Evolutionary conservation across 202 grass and related monocot genomes (phyloP), one percentile per base, ranked within the genome.

Genomic region (Musa balbisiana): DNA sequence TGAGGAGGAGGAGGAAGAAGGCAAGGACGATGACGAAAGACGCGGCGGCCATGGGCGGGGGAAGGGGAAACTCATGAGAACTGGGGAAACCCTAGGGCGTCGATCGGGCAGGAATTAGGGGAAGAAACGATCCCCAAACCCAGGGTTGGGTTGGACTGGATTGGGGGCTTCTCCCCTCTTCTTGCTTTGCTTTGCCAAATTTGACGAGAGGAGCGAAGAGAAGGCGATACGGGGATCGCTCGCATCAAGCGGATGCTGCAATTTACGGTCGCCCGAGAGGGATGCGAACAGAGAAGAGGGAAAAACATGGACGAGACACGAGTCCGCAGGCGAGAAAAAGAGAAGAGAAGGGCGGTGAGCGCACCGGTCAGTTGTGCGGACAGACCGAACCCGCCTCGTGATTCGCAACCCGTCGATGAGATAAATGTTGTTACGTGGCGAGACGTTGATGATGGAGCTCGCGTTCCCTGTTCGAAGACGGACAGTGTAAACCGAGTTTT

Each of bases 51-150:
- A 79, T 79, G 52, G 77, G n/a, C 52, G 53, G 66, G 51, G 21
- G 62, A 22, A 67, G 76, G 52, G n/a, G 76, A 65, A 69, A 69
- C 76, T 79, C 77, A 79, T 79, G 66, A 79, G 51, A 67, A 29
- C 26, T 50, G 60, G 60, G 52, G 60, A 78, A 67, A 27, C 62
- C 62, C 72, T 74, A 74, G 22, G 72, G 50, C 22, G 15, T 62
- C 55, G 55, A 49, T 10, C 55, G 53, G 73, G 49, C 10, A 16
- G 53, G 73, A 63, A n/a, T 62, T 70, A 52, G 67, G 67, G 67
- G 19, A 43, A 70, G 33, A 51, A 25, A 16, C 17, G 67, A 51
- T 70, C 19, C 67, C 67, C 67, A 8, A 25, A 9, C 43, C 67
- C 67, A 50, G 49, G 49, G 49, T 22, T 70, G 22, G 12, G 9